Conservation (phyloP, 2,329 filamentous ascomycete species). For the Ophiostoma angusticollis region DNA sequence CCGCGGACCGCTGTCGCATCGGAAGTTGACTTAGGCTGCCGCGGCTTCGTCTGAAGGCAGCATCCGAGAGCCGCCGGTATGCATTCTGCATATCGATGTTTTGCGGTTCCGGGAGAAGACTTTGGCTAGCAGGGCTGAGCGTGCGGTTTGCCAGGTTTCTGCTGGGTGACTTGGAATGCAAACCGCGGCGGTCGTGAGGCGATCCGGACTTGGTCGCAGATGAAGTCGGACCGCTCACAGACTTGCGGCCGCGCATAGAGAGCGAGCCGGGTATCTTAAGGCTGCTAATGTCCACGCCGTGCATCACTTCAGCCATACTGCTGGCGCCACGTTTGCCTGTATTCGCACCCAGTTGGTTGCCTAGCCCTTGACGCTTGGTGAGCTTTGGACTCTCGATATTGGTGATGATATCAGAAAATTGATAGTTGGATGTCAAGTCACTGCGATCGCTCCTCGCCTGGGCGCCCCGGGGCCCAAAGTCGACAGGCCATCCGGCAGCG, state of each 20-base stretch:
- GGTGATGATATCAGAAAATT: conserved; percentile 47
- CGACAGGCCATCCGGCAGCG: conserved; percentile 32
- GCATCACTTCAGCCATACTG: conserved; percentile 41
- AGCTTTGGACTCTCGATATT: conserved; percentile 35
- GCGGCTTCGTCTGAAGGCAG: conserved; percentile 50
- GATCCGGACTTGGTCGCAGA: conserved; percentile 38
- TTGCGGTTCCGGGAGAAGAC: conserved; percentile 45
- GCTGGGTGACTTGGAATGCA: conserved; percentile 36
- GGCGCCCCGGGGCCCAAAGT: conserved; percentile 31
- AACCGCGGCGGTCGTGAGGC: conserved; percentile 36
- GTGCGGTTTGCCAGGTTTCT: conserved; percentile 19
- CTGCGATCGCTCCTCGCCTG: conserved; percentile 5
- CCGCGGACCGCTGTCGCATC: conserved; percentile 31
- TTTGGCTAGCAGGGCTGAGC: conserved; percentile 26
- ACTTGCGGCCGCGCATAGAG: conserved; percentile 26
- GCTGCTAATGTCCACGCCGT: conserved; percentile 36
- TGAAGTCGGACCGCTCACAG: conserved; percentile 19
- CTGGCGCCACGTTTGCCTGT: conserved; percentile 11
- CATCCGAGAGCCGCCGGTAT: conserved; percentile 60
- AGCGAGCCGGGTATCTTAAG: conserved; percentile 33
- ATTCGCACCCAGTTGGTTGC: conserved; percentile 27
- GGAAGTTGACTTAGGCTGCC: conserved; percentile 51
- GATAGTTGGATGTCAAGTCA: conserved; percentile 42
- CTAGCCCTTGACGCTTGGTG: conserved; percentile 29
- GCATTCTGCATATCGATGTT: conserved; percentile 55